Conservation (phyloP, 139 green algal genomes). For the Zygnema circumcarinatum region DNA sequence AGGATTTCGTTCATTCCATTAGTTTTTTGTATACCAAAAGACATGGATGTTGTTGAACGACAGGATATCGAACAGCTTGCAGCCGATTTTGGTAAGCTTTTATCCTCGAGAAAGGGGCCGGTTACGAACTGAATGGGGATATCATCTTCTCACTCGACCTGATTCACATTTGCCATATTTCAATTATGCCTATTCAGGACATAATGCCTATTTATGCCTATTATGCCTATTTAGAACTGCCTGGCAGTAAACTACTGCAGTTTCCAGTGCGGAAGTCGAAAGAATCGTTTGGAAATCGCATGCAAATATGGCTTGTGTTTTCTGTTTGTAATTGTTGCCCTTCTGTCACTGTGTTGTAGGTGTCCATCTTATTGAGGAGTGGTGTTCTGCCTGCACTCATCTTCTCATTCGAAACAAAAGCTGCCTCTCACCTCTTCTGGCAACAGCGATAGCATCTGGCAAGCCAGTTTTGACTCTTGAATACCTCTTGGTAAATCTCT, state of each 20-base stretch:
- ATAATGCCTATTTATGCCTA: too few relatives aligned
- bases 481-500: not conserved
- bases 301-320: too few relatives aligned
- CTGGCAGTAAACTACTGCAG: too few relatives aligned
- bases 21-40: conserved; percentile 11
- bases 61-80: not conserved
- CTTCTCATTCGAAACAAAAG: not conserved
- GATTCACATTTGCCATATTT: too few relatives aligned
- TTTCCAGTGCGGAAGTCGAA: too few relatives aligned
- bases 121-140: too few relatives aligned
- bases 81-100: not conserved
- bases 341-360: not conserved
- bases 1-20: not conserved
- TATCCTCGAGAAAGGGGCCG: too few relatives aligned
- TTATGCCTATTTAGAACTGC: too few relatives aligned
- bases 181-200: too few relatives aligned
- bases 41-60: not conserved
- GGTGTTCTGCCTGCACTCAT: conserved; percentile 9
- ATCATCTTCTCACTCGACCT: too few relatives aligned
- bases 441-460: conserved; percentile 22
- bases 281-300: too few relatives aligned
- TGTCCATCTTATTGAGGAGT: not conserved
- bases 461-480: not conserved
- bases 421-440: not conserved
- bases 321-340: too few relatives aligned